Conservation (phyloP, 768 basidiomycete genomes). For the Gyrodon lividus region DNA sequence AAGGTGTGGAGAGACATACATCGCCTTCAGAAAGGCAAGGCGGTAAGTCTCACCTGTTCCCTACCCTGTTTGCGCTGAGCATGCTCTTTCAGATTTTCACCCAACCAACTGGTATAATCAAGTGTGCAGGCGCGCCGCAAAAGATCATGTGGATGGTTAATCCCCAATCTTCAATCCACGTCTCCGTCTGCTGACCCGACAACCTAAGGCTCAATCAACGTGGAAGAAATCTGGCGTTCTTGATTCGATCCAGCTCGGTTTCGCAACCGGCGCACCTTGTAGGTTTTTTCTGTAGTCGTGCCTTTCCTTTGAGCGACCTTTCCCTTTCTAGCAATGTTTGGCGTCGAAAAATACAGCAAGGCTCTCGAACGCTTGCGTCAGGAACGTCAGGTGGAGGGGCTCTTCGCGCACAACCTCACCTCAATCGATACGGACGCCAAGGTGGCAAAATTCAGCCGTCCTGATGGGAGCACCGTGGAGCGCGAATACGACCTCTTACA, state of each 20-base stretch:
- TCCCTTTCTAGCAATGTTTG: not conserved
- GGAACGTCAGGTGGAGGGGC: not conserved
- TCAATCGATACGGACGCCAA: not conserved
- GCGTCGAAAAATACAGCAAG: not conserved
- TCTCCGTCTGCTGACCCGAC: too few species aligned
- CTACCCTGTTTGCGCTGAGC: too few species aligned
- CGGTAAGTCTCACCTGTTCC: not conserved
- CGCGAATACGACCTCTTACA: not conserved
- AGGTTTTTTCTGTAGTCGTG: too few species aligned
- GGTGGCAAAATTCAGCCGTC: not conserved
- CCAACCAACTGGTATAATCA: not conserved
- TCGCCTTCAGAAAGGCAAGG: not conserved
- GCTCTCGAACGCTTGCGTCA: not conserved
- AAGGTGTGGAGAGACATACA: not conserved
- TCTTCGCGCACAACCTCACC: not conserved
- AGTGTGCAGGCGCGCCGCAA: not conserved
- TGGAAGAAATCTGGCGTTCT: too few species aligned
- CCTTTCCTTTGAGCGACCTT: too few species aligned
- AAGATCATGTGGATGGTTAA: not conserved
- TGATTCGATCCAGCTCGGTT: not conserved
- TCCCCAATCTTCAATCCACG: too few species aligned
- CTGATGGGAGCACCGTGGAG: not conserved
- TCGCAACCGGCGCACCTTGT: not conserved
- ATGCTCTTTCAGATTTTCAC: not conserved
- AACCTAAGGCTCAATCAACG: too few species aligned